Percentiles rank a stretch among this genome's conserved stretches.
Conservation (phyloP, 768 basidiomycete species). For the Omphalotus guepiniiformis region DNA sequence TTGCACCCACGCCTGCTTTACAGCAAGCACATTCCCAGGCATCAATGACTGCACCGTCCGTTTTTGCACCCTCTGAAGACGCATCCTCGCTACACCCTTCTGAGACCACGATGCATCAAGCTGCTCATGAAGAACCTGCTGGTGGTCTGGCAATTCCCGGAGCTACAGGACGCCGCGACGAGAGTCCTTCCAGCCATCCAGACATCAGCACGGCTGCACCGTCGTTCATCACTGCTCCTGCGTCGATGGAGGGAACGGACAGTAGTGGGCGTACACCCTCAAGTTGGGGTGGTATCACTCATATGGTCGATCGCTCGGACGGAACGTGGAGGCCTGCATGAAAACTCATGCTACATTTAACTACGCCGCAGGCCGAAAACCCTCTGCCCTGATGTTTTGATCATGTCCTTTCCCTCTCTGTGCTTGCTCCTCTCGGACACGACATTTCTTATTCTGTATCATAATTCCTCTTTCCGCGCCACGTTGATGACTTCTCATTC, state of each 20-base stretch:
- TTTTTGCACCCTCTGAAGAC: not conserved
- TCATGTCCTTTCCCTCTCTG: constrained; percentile 6
- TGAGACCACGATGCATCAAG: constrained; percentile 14
- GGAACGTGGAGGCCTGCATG: constrained; percentile 35
- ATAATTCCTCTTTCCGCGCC: constrained; percentile 8
- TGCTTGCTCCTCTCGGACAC: constrained; percentile 2
- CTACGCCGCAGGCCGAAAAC: constrained; percentile 8
- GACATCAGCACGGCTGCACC: constrained; percentile 68
- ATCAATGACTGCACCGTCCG: not conserved
- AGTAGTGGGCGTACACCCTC: constrained; percentile 41
- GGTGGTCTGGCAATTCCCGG: constrained; percentile 21
- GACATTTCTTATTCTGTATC: constrained; percentile 3
- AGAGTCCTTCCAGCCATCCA: constrained; percentile 34
- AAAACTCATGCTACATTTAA: constrained; percentile 8
- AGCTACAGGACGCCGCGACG: constrained; percentile 8
- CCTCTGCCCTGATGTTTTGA: not conserved
- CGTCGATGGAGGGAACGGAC: constrained; percentile 56
- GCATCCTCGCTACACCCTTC: constrained; percentile 14
- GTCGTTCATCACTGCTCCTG: constrained; percentile 66
- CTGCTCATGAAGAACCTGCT: constrained; percentile 12
- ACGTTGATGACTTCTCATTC: not conserved
- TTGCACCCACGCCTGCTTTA: constrained; percentile 16
- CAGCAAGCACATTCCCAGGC: constrained; percentile 13
- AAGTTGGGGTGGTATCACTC: constrained; percentile 43
- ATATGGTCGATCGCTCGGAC: constrained; percentile 39